Base-by-base conservation (phyloP, 139 green algal genomes). In the Edaphochlamys debaryana region DNA sequence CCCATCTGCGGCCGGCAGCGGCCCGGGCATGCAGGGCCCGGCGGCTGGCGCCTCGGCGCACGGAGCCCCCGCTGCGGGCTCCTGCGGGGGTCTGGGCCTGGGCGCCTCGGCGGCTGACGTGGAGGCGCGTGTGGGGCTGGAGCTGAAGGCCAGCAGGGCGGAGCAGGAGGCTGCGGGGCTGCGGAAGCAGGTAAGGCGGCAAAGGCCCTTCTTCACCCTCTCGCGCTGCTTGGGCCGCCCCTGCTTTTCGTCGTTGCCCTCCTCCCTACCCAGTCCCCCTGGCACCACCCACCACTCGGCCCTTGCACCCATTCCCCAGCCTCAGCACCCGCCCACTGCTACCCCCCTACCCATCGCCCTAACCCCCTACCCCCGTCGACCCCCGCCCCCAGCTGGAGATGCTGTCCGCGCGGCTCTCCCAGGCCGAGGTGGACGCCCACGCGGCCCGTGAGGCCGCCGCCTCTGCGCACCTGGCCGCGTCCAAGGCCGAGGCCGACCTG, bases 401-500 rank as follows among this genome's bases (percentile, higher is more conserved):
- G 34, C 40, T 80, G 36, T 22, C 67, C 3, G 67, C 54, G 56
- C 52, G 72, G 40, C 54, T 75, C 9, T 37, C 50, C n/a, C 36
- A 77, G 83, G 80, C 84, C 30, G 68, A 85, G 69, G 58, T 45
- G 36, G 60, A 83, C 62, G 87, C 56, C 68, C 74, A 29, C 19
- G 66, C 66, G 30, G 68, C 69, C 0, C 85, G 75, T 6, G 70
- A 86, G 68, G 75, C 71, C 36, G 81, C 88, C 66, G 86, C 82
- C 68, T n/a, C 41, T 38, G 67, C 63, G 25, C 29, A 85, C 73
- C 40, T 83, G 77, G 62, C 72, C 30, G 82, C 82, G 27, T 32
- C 32, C 69, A 89, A 89, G 70, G 68, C 90, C 22, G 86, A 96
- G 58, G 86, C 86, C 29, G 93, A 97, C 58, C 58, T 97, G 63